These are phyloP conservation scores for Saturnispora diversa DNA, from an alignment of 805 yeast genomes.

Conservation along the genomic window DNA sequence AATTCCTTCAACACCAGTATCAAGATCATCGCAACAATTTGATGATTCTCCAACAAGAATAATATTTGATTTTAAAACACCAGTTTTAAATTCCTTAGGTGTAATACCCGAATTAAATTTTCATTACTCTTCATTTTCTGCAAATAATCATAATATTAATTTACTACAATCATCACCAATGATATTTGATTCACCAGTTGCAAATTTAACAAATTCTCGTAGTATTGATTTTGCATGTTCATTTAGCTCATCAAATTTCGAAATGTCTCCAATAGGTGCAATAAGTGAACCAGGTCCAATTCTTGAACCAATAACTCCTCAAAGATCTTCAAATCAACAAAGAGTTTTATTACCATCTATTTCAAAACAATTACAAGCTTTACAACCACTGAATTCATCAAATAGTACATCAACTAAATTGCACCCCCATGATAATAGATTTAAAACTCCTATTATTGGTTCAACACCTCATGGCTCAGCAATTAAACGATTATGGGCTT, in stretches of 20 bases:
- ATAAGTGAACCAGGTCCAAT: conserved; percentile 53
- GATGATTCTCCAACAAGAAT: background rate
- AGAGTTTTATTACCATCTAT: conserved; percentile 16
- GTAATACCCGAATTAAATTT: conserved; percentile 11
- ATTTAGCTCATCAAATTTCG: conserved; percentile 57
- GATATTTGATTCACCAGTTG: conserved; percentile 20
- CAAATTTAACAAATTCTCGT: conserved; percentile 22
- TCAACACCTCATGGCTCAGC: conserved; percentile 28
- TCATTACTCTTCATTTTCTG: conserved; percentile 11
- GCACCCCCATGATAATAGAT: conserved; percentile 19
- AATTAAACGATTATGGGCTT: conserved; percentile 50
- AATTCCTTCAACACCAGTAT: conserved; percentile 10
- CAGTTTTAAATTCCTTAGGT: conserved; percentile 5
- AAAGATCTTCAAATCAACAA: conserved; percentile 13
- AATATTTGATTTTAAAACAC: conserved; percentile 6
- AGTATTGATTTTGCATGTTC: conserved; percentile 51
- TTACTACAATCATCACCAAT: conserved; percentile 13
- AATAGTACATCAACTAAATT: conserved; percentile 10
- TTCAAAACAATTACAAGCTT: conserved; percentile 10
- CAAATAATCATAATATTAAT: background rate
- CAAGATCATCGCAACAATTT: conserved; percentile 1
- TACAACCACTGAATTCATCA: conserved; percentile 9
- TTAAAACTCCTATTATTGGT: conserved; percentile 23
- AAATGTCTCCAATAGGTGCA: conserved; percentile 50
- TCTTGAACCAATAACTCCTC: conserved; percentile 58